These are phyloP conservation scores for Pichia scutulata DNA, from an alignment of 805 yeast genomes.

Conservation along the genomic window DNA sequence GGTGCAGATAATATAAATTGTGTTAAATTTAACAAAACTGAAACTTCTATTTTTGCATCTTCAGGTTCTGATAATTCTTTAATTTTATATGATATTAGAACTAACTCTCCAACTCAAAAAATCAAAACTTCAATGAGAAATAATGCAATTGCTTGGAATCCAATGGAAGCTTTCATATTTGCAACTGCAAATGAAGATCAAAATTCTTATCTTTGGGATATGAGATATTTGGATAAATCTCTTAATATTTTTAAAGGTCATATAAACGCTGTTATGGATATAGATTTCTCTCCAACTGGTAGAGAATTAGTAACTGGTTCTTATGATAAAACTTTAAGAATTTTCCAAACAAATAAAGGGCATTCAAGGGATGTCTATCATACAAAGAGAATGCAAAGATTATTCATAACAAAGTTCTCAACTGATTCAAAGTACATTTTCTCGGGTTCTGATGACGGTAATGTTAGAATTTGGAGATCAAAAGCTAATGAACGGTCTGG, in stretches of 20 bases:
- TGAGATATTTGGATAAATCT: constrained; percentile 82
- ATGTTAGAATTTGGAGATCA: constrained; percentile 88
- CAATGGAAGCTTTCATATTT: constrained; percentile 93
- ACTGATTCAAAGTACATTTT: constrained; percentile 85
- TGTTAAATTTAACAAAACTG: constrained; percentile 84
- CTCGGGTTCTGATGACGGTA: constrained; percentile 94
- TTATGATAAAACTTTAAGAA: constrained; percentile 86
- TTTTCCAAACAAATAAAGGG: constrained; percentile 63
- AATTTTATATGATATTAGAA: constrained; percentile 83
- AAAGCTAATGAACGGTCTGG: constrained; percentile 77
- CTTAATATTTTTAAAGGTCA: constrained; percentile 88
- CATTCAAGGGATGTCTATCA: constrained; percentile 94
- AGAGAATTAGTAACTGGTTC: constrained; percentile 93
- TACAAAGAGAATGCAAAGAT: constrained; percentile 96
- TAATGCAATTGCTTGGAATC: constrained; percentile 90
- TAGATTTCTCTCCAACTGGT: constrained; percentile 96
- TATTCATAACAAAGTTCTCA: constrained; percentile 74
- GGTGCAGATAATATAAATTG: constrained; percentile 86
- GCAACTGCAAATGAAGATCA: constrained; percentile 93
- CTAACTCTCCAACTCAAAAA: constrained; percentile 88
- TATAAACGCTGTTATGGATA: constrained; percentile 89
- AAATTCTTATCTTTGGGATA: constrained; percentile 89
- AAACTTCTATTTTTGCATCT: constrained; percentile 80
- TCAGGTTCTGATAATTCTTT: constrained; percentile 88
- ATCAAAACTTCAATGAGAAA: constrained; percentile 75